phyloP scores from a whole-genome alignment of 441 rosid genomes.

The Pelargonium exstipulatum region DNA sequence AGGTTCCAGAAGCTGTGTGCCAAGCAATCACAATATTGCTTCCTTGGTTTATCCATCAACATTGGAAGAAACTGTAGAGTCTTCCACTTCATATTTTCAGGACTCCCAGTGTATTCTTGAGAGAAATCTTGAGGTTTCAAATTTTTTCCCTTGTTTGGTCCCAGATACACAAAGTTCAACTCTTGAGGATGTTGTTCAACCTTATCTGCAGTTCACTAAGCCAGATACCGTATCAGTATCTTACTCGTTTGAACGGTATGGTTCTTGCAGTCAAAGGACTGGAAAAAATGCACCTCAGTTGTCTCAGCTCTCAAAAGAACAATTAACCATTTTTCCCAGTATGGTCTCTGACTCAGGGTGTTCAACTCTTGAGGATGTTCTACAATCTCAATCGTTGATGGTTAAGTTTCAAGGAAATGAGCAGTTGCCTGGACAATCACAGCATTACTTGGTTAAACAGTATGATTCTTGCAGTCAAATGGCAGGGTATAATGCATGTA shows the following conservation, averaged over 20 bases:
- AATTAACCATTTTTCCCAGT: not conserved
- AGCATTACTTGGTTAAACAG: slow-evolving; percentile 3
- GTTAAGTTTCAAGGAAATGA: slow-evolving; percentile 19
- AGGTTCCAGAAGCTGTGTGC: slow-evolving; percentile 1
- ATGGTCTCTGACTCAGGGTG: not conserved
- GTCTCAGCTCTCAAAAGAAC: not conserved
- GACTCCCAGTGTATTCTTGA: slow-evolving; percentile 14
- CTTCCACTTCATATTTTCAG: slow-evolving; percentile 17
- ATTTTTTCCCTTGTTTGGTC: not conserved
- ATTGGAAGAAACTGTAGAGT: slow-evolving; percentile 7
- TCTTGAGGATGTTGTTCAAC: slow-evolving; percentile 1
- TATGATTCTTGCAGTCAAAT: slow-evolving; percentile 10
- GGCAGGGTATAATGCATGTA: slow-evolving; percentile 9
- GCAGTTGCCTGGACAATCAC: slow-evolving; percentile 12
- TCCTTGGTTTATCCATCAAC: slow-evolving; percentile 14
- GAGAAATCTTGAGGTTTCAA: slow-evolving; percentile 15
- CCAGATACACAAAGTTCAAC: not conserved
- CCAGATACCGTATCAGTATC: not conserved
- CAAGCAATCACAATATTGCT: slow-evolving; percentile 9
- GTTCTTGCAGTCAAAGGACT: not conserved
- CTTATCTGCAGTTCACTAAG: not conserved
- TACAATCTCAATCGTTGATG: slow-evolving; percentile 15
- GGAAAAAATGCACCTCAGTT: not conserved
- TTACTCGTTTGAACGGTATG: not conserved
- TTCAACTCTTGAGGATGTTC: slow-evolving; percentile 15